Conservation (phyloP, 1,284 basidiomycete genomes). For the Heterobasidion occidentale region DNA sequence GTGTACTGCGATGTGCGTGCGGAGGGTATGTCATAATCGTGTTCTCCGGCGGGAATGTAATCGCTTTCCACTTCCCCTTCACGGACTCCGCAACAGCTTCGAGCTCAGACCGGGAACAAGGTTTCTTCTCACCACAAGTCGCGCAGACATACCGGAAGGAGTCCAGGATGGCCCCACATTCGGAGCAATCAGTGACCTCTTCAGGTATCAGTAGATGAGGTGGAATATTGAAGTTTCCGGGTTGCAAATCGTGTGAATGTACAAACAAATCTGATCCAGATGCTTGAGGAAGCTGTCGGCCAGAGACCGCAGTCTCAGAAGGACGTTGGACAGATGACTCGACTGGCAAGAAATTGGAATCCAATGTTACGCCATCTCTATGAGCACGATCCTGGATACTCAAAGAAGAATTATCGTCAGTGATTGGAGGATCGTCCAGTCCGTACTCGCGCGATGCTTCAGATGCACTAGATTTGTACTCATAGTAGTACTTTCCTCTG, state of each 20-base stretch:
- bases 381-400: neutral
- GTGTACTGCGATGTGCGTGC: slow-evolving; percentile 16
- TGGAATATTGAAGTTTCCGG: slow-evolving; percentile 30
- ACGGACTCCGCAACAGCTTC: slow-evolving; percentile 21
- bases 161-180: slow-evolving; percentile 67
- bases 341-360: no score
- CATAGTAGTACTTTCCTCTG: slow-evolving; percentile 56
- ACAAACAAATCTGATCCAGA: slow-evolving; percentile 12
- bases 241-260: slow-evolving; percentile 10
- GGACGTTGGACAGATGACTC: neutral
- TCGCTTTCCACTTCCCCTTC: slow-evolving; percentile 28
- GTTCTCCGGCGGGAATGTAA: slow-evolving; percentile 8
- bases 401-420: neutral
- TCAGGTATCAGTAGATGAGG: slow-evolving; percentile 41
- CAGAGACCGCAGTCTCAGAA: neutral
- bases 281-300: neutral
- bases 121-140: slow-evolving; percentile 73
- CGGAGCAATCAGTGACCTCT: slow-evolving; percentile 72
- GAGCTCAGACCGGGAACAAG: slow-evolving; percentile 18
- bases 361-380: neutral
- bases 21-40: slow-evolving; percentile 8
- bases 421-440: neutral
- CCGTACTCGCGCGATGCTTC: slow-evolving; percentile 27
- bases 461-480: slow-evolving; percentile 16
- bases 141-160: slow-evolving; percentile 82